Percentiles rank a stretch among this genome's conserved stretches.
These are phyloP conservation scores for Oenanthe sinensis DNA, from an alignment of 129 eudicot species.

Conservation along the genomic window DNA sequence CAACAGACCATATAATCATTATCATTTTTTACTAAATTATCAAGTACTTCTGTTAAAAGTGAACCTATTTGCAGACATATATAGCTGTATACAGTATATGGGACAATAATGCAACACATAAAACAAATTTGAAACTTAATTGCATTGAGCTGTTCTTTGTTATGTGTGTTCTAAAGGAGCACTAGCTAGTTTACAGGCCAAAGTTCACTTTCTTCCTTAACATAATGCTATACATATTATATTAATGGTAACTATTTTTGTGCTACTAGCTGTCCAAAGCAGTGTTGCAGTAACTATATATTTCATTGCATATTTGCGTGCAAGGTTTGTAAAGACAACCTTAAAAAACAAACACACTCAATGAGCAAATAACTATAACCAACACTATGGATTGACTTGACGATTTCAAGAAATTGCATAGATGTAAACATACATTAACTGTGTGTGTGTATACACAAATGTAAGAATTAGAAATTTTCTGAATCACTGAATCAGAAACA, in stretches of 20 bases:
- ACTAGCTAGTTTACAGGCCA: not conserved
- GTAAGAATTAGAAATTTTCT: not conserved
- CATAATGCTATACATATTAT: no score
- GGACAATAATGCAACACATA: constrained; percentile 6
- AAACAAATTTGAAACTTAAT: not conserved
- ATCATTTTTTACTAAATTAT: not conserved
- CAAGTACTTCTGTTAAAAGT: not conserved
- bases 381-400: not conserved
- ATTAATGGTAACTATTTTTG: no score
- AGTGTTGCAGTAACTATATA: no score
- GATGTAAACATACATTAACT: not conserved
- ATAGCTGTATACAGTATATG: not conserved
- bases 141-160: not conserved
- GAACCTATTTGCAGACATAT: not conserved
- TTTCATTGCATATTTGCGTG: no score
- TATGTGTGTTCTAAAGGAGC: not conserved
- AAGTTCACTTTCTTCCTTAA: not conserved
- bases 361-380: not conserved
- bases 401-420: not conserved
- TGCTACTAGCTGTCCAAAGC: no score
- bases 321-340: no score
- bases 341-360: not conserved
- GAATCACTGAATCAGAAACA: not conserved
- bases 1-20: constrained; percentile 3
- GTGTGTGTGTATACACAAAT: not conserved